These are phyloP conservation scores for Xylaria grammica DNA, from an alignment of 495 filamentous ascomycete genomes.

Conservation along the genomic window DNA sequence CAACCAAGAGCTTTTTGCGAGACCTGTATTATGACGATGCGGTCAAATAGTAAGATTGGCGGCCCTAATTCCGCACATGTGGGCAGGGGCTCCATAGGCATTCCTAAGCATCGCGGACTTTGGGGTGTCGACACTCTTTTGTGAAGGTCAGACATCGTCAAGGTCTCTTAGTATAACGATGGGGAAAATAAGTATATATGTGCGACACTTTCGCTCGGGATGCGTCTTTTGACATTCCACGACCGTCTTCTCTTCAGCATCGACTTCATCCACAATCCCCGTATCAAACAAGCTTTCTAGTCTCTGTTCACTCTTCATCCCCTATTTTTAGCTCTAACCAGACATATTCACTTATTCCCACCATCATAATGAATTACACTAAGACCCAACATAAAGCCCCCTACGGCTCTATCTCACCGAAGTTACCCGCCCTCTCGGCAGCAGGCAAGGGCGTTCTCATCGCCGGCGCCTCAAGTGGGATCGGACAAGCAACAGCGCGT, in stretches of 20 bases:
- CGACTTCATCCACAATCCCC: background rate
- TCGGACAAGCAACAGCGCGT: conserved; percentile 37
- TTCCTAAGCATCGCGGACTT: conserved; percentile 11
- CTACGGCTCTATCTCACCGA: conserved; percentile 45
- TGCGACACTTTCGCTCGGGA: background rate
- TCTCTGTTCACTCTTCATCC: background rate
- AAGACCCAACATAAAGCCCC: conserved; percentile 41
- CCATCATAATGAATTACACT: conserved; percentile 29
- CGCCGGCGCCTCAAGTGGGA: conserved; percentile 45
- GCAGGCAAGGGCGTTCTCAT: conserved; percentile 46
- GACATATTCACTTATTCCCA: background rate
- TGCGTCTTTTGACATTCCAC: background rate
- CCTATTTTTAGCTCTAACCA: background rate
- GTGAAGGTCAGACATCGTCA: background rate
- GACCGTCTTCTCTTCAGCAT: background rate
- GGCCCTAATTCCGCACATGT: conserved; percentile 1
- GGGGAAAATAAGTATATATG: background rate
- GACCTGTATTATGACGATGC: no score
- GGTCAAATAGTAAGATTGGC: background rate
- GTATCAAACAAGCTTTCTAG: background rate
- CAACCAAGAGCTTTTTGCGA: no score
- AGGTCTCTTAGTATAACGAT: background rate
- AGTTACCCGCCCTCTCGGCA: conserved; percentile 38
- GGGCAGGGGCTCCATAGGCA: no score
- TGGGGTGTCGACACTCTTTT: background rate